phyloP scores from a whole-genome alignment of 129 eudicot species.

The Lactuca sativa region DNA sequence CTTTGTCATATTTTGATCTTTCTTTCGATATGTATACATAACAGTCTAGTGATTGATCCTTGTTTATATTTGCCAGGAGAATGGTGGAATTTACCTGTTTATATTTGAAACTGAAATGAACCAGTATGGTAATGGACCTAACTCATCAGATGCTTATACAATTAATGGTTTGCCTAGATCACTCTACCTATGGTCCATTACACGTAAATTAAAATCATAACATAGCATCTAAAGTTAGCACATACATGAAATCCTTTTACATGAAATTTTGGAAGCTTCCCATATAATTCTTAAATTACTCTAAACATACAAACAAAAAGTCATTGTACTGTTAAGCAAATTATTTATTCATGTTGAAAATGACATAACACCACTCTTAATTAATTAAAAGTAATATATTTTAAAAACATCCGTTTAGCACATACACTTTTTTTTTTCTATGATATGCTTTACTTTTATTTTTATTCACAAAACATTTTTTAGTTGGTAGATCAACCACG shows the following conservation, averaged over 20 bases:
- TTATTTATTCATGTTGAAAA: not conserved
- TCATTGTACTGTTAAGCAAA: not conserved
- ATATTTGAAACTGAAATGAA: constrained; percentile 50
- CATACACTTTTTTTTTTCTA: not conserved
- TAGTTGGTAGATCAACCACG: too few species aligned
- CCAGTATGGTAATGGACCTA: constrained; percentile 62
- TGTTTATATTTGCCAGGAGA: constrained; percentile 43
- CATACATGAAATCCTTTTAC: not conserved
- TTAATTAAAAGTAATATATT: not conserved
- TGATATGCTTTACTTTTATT: too few species aligned
- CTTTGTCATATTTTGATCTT: not conserved
- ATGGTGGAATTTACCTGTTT: constrained; percentile 63
- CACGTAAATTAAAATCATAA: constrained; percentile 42
- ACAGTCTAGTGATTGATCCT: not conserved
- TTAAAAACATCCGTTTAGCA: not conserved
- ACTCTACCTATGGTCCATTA: constrained; percentile 51
- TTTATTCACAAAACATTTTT: too few species aligned
- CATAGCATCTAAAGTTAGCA: not conserved
- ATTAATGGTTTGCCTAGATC: constrained; percentile 79
- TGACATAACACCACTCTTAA: constrained; percentile 4
- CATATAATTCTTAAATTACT: too few species aligned
- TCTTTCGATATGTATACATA: not conserved
- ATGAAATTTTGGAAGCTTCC: too few species aligned
- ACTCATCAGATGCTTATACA: constrained; percentile 73
- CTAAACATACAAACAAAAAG: constrained; percentile 9